Conservation (phyloP, 129 eudicot species). For the Lonicera japonica region DNA sequence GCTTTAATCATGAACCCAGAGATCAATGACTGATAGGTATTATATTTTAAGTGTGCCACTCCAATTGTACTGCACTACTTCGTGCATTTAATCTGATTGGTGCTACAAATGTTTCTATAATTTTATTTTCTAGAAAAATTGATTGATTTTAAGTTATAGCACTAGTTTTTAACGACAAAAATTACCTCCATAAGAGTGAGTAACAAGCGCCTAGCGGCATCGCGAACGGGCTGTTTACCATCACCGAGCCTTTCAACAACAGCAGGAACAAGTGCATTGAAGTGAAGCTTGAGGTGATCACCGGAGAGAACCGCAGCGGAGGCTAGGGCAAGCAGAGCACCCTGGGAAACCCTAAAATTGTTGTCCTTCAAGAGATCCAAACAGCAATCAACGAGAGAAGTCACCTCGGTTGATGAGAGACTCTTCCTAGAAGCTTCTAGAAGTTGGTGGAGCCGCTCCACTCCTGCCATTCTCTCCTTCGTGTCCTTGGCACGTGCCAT, state of each 20-base stretch:
- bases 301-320: conserved; percentile 91
- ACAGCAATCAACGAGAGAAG: conserved; percentile 70
- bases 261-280: conserved; percentile 80
- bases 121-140: too few relatives aligned
- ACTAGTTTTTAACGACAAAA: too few relatives aligned
- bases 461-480: conserved; percentile 91
- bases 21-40: too few relatives aligned
- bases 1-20: not conserved
- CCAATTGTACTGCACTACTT: too few relatives aligned
- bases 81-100: too few relatives aligned
- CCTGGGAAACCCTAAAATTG: conserved; percentile 88
- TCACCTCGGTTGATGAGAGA: conserved; percentile 61
- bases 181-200: conserved; percentile 93
- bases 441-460: conserved; percentile 77
- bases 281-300: conserved; percentile 75
- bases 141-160: too few relatives aligned
- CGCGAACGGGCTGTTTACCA: conserved; percentile 84
- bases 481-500: conserved; percentile 84
- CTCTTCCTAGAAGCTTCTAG: conserved; percentile 79
- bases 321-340: conserved; percentile 71
- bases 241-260: conserved; percentile 80
- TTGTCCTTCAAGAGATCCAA: conserved; percentile 83
- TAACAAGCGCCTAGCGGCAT: conserved; percentile 75
- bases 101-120: too few relatives aligned
- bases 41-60: too few relatives aligned